Base-by-base conservation (phyloP, 2,329 filamentous ascomycete species). In the Arthrinium puccinioides region DNA sequence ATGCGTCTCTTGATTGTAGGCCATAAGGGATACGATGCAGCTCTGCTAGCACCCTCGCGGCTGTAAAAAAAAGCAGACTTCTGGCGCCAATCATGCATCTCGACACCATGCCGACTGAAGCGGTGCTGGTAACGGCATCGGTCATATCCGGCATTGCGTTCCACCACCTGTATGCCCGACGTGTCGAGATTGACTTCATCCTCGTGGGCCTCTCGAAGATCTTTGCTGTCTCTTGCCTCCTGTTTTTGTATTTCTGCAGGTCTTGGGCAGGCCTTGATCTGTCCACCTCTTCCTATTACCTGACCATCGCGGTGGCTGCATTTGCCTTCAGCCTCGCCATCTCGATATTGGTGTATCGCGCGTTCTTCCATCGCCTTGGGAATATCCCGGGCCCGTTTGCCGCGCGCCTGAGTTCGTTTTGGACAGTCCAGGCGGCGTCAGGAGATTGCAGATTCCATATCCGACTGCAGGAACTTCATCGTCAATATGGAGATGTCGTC, bases 141-240 rank as follows among this genome's bases (percentile, higher is more conserved):
- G 23, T 9, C 9, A 14, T 9, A 9, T 16, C 18, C 19, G 39
- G 39, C 15, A 9, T 41, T 20, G 25, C 21, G 18, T 41, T 41
- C 21, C 39, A 41, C 24, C 39, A 41, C 26, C 29, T 34, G 21
- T 41, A 41, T n/a, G 35, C 39, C n/a, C 29, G 39, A 6, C 30
- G 35, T 5, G 39, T 41, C 7, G 39, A 41, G 20, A 25, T 41
- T 6, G 39, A 41, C n/a, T 41, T 38, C 21, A 21, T 34, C n/a
- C 10, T 37, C 6, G 18, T 21, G 14, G n/a, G 20, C 13, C 31
- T 41, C 4, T 6, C 38, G 3, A 16, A n/a, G 5, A 6, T 35
- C 11, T 21, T n/a, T 10, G 31, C 13, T 14, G 18, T 29, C 4
- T 8, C 11, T 4, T 37, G 23, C 10, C 20, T 29, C 21, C 3